These are phyloP conservation scores for Acer yangbiense DNA, from an alignment of 345 rosid species.

Conservation along the genomic window DNA sequence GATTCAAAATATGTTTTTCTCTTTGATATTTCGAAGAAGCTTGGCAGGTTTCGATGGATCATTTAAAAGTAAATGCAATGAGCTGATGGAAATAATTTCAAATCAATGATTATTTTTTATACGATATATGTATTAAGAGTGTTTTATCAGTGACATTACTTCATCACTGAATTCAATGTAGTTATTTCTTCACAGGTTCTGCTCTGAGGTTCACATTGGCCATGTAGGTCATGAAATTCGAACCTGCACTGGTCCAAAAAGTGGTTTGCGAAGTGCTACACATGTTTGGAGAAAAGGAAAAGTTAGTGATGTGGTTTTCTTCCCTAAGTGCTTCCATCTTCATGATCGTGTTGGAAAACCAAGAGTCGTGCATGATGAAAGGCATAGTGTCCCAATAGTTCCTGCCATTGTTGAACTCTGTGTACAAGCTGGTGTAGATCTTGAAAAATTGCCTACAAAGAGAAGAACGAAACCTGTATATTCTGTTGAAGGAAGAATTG, in stretches of 20 bases:
- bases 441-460: constrained; percentile 63
- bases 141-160: no score
- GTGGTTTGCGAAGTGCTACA: constrained; percentile 64
- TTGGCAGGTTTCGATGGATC: no score
- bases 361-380: constrained; percentile 70
- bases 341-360: constrained; percentile 84
- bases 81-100: no score
- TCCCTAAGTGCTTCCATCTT: constrained; percentile 80
- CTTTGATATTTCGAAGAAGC: no score
- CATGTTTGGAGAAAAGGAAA: constrained; percentile 83
- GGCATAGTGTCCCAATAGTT: constrained; percentile 45
- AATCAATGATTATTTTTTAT: no score
- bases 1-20: no score
- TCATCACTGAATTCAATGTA: background rate
- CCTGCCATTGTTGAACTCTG: constrained; percentile 87
- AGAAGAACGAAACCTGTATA: constrained; percentile 83
- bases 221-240: constrained; percentile 74
- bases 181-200: constrained; percentile 41
- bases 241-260: constrained; percentile 73
- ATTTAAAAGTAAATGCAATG: no score
- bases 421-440: constrained; percentile 78
- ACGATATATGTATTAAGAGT: no score
- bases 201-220: constrained; percentile 72
- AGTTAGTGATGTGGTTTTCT: constrained; percentile 51
- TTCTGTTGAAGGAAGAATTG: constrained; percentile 83